A percentile compares a stretch with the other conserved stretches of the same genome.
Conservation (phyloP, 305 asterid species). For the Vinca major region DNA sequence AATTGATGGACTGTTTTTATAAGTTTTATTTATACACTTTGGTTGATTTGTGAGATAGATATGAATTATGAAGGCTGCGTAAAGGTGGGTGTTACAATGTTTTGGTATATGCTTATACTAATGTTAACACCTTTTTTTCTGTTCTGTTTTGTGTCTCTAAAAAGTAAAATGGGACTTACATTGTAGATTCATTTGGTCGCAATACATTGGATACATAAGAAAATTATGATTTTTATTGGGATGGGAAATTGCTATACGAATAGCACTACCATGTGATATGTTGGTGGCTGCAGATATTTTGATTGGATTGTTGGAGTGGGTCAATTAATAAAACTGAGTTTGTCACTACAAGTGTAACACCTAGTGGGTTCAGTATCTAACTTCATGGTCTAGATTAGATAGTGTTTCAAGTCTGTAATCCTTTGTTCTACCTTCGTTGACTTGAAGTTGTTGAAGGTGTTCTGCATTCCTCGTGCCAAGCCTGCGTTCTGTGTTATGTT, state of each 20-base stretch:
- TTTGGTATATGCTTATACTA: not conserved
- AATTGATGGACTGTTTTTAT: not conserved
- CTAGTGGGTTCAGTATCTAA: not conserved
- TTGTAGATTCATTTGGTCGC: not conserved
- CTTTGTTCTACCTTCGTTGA: not conserved
- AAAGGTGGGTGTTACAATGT: too few relatives aligned
- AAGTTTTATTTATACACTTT: not conserved
- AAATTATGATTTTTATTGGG: not conserved
- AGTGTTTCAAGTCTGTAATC: not conserved
- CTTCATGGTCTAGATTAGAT: not conserved
- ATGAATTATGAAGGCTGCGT: not conserved
- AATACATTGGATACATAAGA: not conserved
- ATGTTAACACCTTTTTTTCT: not conserved
- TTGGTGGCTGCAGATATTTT: not conserved
- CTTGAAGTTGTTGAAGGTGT: not conserved
- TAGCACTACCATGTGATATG: not conserved
- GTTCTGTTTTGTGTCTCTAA: not conserved
- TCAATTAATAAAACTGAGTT: not conserved
- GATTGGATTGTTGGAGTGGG: not conserved
- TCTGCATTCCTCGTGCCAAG: too few relatives aligned
- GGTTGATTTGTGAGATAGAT: not conserved
- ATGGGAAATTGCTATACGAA: not conserved
- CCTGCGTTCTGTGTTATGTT: not conserved
- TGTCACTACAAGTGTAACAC: too few relatives aligned
- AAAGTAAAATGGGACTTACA: not conserved